A percentile compares a stretch with the other conserved stretches of the same genome.
phyloP scores from a whole-genome alignment of 1,284 basidiomycete genomes.

The Trichosporon asahii region DNA sequence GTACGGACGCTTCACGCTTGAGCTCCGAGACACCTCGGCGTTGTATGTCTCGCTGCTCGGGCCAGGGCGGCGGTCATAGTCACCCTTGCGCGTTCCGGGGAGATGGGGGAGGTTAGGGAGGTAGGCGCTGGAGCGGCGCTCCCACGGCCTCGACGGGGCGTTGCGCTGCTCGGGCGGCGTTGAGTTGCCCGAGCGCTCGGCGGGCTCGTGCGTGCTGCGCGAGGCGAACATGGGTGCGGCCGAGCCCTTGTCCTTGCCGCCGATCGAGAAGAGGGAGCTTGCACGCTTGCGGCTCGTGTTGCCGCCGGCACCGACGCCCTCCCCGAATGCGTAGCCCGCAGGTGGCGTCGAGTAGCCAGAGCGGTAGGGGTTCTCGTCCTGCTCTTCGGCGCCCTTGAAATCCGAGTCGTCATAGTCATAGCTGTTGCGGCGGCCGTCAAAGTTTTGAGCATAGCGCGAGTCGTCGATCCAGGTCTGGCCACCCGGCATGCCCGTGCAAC shows the following conservation, averaged over 20 bases:
- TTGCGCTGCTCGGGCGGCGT: conserved; percentile 12
- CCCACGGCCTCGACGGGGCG: conserved; percentile 22
- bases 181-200: not conserved
- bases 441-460: conserved; percentile 39
- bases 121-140: conserved; percentile 28
- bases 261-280: conserved; percentile 25
- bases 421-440: conserved; percentile 28
- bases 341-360: not conserved
- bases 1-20: conserved; percentile 18
- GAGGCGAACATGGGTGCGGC: not conserved
- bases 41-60: conserved; percentile 43
- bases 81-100: conserved; percentile 8
- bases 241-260: conserved; percentile 10
- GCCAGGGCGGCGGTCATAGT: conserved; percentile 20
- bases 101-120: conserved; percentile 27
- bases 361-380: not conserved
- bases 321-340: conserved; percentile 43
- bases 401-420: conserved; percentile 4
- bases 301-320: conserved; percentile 38
- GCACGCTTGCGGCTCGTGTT: conserved; percentile 23
- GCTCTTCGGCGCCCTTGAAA: not conserved
- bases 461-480: conserved; percentile 67
- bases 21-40: conserved; percentile 19
- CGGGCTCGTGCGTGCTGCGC: not conserved
- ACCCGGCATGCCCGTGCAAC: conserved; percentile 67